Evolutionary conservation across 129 eudicot genomes (phyloP).

Genomic region (Lactuca sativa): DNA sequence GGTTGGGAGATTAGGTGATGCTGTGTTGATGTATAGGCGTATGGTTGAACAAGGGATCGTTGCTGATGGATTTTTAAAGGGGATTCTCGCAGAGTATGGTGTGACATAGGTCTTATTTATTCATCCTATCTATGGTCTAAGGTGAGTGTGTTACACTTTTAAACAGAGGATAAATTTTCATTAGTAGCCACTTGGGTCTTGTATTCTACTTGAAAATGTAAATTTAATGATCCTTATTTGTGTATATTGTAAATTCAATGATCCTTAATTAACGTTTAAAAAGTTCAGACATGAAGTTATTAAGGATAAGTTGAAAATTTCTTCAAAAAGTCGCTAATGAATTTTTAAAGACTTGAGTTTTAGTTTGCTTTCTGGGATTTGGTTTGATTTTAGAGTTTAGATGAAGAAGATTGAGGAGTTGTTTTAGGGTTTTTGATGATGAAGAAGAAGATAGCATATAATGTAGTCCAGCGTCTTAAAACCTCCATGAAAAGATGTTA

Average conservation of each 20-base stretch:
- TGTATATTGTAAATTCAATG: not conserved
- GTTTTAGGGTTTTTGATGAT: too few species aligned
- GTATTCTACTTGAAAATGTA: not conserved
- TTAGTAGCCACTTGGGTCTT: not conserved
- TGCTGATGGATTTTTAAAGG: slow-evolving; percentile 45
- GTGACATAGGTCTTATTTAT: slow-evolving; percentile 25
- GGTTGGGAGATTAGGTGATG: slow-evolving; percentile 51
- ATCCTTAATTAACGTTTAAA: not conserved
- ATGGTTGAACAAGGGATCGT: slow-evolving; percentile 50
- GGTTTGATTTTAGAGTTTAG: too few species aligned
- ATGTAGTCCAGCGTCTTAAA: too few species aligned
- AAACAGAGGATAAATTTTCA: not conserved
- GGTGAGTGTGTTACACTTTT: too few species aligned
- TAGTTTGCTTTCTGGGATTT: too few species aligned
- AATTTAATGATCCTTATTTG: not conserved
- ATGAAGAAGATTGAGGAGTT: too few species aligned
- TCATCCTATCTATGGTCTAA: not conserved
- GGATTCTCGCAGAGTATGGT: slow-evolving; percentile 37
- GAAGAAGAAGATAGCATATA: too few species aligned
- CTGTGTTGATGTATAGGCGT: slow-evolving; percentile 37
- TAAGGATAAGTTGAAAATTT: not conserved
- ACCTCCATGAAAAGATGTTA: too few species aligned
- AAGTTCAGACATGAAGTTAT: too few species aligned
- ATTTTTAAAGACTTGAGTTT: too few species aligned
- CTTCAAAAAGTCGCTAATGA: not conserved